Percentiles rank a stretch among this genome's conserved stretches.
phyloP scores from a whole-genome alignment of 2,329 filamentous ascomycete genomes.

The Talaromyces sp. region DNA sequence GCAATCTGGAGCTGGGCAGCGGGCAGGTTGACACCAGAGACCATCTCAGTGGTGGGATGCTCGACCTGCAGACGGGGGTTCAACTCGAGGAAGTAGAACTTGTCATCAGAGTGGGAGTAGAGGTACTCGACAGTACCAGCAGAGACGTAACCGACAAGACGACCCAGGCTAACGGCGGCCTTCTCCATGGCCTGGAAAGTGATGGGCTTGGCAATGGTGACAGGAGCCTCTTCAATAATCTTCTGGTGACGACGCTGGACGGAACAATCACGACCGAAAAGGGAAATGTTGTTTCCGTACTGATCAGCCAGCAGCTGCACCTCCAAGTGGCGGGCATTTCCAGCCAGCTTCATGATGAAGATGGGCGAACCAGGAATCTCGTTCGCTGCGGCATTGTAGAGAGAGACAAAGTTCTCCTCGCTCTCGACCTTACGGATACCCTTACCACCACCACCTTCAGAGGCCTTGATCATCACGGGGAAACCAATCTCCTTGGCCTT shows the following conservation, averaged over 20 bases:
- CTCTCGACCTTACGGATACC: constrained; percentile 93
- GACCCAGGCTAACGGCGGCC: constrained; percentile 89
- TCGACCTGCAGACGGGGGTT: constrained; percentile 99
- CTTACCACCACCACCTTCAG: constrained; percentile 97
- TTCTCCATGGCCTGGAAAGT: constrained; percentile 98
- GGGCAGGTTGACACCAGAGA: constrained; percentile 94
- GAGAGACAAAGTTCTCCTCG: constrained; percentile 79
- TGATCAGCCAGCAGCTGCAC: constrained; percentile 97
- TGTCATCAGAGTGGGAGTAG: constrained; percentile 96
- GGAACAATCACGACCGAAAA: constrained; percentile 98
- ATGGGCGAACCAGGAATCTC: constrained; percentile 98
- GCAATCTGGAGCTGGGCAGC: constrained; percentile 97
- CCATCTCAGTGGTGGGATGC: constrained; percentile 99
- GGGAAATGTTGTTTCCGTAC: constrained; percentile 99
- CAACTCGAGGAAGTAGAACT: constrained; percentile 98
- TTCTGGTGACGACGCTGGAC: constrained; percentile 98
- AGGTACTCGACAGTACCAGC: constrained; percentile 98
- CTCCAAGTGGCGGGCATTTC: constrained; percentile 93
- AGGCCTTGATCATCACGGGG: constrained; percentile 99
- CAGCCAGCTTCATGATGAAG: constrained; percentile 99
- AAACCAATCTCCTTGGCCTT: constrained; percentile 92
- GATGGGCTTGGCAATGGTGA: constrained; percentile 85
- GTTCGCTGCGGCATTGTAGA: constrained; percentile 95
- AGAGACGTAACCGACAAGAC: constrained; percentile 95
- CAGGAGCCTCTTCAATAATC: constrained; percentile 98